phyloP scores from a whole-genome alignment of 1,139 yeast genomes.

The Lodderomyces pseudojiufengensis region DNA sequence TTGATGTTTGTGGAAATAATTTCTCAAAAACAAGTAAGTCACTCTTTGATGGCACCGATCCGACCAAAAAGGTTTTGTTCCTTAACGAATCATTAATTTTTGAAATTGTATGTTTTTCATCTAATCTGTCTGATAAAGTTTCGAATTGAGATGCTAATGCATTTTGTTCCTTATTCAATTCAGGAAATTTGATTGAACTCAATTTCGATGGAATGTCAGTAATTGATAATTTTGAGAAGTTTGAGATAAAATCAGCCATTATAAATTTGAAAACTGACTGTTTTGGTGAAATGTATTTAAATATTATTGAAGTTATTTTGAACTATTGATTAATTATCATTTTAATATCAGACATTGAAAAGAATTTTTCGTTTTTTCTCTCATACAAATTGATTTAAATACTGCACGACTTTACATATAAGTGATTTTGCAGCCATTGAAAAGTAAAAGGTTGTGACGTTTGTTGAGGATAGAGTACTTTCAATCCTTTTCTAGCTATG shows the following conservation, averaged over 20 bases:
- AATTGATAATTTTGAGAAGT: conserved; percentile 40
- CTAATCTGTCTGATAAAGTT: conserved; percentile 60
- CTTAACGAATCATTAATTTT: conserved; percentile 70
- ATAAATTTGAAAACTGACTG: conserved; percentile 5
- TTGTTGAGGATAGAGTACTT: no score
- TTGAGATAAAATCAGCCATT: conserved; percentile 43
- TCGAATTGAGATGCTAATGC: conserved; percentile 84
- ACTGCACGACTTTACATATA: no score
- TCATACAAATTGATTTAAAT: no score
- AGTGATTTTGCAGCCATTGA: no score
- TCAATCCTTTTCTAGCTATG: no score
- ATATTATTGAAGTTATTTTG: no score
- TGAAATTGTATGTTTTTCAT: conserved; percentile 51
- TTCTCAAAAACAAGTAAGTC: conserved; percentile 70
- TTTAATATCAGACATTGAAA: no score
- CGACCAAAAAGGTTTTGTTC: conserved; percentile 65
- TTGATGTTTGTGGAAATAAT: conserved; percentile 55
- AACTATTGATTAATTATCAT: no score
- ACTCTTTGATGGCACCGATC: conserved; percentile 57
- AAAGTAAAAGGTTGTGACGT: no score
- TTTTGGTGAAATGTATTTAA: background rate
- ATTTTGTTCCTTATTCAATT: conserved; percentile 45
- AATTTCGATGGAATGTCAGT: conserved; percentile 12
- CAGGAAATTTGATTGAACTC: conserved; percentile 32
- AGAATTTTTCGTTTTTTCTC: no score